Evolutionary conservation across 1,284 basidiomycete species (phyloP), one percentile per base, ranked within the genome.

Genomic region (Trichosporon inkin): DNA sequence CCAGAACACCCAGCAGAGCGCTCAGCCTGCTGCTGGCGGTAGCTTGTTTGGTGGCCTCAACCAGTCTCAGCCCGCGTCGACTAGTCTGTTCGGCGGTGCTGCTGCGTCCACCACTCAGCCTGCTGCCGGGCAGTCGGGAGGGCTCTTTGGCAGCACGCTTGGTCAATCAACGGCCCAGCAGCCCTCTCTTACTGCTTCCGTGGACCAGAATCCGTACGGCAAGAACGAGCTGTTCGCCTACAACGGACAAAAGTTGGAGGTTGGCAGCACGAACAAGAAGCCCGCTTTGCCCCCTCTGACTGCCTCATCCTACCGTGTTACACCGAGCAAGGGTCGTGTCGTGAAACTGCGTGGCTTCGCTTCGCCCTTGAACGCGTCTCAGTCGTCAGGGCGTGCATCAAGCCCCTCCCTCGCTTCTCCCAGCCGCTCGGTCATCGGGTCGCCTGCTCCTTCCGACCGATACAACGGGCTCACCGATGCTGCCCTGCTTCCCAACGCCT

Each of bases 191-290:
- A 89, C 86, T 13, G 89, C 91, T 0, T 92, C 91, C 10, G 90
- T 98, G 70, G 88, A 89, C 52, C 87, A 92, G 72, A 83, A 84
- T 69, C 93, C 95, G 0, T 93, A 98, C 73, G 89, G 89, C 41
- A 84, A 86, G 61, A 92, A 90, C 71, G 80, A 80, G 16, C 74
- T 85, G 40, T 84, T 85, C 65, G 63, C 71, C n/a, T 74, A 74
- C 64, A 68, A 68, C 13, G 72, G 71, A 56, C 71, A 73, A 57
- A 72, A 71, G 62, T 70, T 78, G 51, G 75, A 79, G 55, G 63
- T 71, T 59, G 60, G 72, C 56, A 64, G 67, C 24, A 70, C 73
- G 51, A 74, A 76, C 65, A 81, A 81, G 71, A 80, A 80, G 66
- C 76, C 79, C 6, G 75, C 79, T 11, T 66, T 79, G 58, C 74